These are phyloP conservation scores for Hortaea werneckii DNA, from an alignment of 2,329 filamentous ascomycete genomes.

Conservation along the genomic window DNA sequence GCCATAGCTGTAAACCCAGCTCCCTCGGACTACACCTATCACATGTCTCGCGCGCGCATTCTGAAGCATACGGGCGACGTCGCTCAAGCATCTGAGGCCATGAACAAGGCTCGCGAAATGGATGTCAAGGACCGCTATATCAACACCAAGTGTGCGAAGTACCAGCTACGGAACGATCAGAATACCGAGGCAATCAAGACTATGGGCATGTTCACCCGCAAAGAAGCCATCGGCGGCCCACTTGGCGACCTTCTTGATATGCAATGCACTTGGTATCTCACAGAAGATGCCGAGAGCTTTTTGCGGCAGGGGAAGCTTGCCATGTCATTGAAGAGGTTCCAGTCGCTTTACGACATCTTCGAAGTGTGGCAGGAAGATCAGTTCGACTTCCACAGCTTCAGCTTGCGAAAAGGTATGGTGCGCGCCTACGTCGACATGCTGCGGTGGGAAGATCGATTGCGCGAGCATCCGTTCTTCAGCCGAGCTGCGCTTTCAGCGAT, in stretches of 20 bases:
- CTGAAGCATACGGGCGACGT: conserved; percentile 80
- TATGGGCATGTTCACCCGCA: conserved; percentile 87
- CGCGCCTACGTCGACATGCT: conserved; percentile 94
- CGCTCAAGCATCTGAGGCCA: conserved; percentile 68
- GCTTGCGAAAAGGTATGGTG: conserved; percentile 90
- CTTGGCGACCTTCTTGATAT: conserved; percentile 89
- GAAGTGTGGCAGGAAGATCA: conserved; percentile 98
- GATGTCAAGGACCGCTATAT: conserved; percentile 92
- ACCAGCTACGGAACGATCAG: conserved; percentile 85
- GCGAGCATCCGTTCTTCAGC: conserved; percentile 88
- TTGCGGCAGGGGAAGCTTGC: conserved; percentile 71
- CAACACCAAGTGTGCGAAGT: conserved; percentile 97
- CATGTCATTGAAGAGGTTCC: conserved; percentile 85
- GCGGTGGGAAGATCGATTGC: conserved; percentile 83
- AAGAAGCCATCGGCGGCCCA: conserved; percentile 78
- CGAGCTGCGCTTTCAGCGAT: conserved; percentile 74
- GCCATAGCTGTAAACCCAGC: conserved; percentile 69
- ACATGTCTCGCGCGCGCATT: conserved; percentile 92
- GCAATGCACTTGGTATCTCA: conserved; percentile 97
- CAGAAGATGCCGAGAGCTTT: conserved; percentile 87
- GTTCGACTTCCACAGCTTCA: conserved; percentile 98
- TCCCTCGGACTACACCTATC: conserved; percentile 81
- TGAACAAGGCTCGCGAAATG: conserved; percentile 76
- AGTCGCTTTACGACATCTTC: conserved; percentile 81
- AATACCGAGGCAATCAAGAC: conserved; percentile 78